A percentile compares a stretch with the other conserved stretches of the same genome.
Conservation (phyloP, 768 basidiomycete species). For the Suillus paluster region DNA sequence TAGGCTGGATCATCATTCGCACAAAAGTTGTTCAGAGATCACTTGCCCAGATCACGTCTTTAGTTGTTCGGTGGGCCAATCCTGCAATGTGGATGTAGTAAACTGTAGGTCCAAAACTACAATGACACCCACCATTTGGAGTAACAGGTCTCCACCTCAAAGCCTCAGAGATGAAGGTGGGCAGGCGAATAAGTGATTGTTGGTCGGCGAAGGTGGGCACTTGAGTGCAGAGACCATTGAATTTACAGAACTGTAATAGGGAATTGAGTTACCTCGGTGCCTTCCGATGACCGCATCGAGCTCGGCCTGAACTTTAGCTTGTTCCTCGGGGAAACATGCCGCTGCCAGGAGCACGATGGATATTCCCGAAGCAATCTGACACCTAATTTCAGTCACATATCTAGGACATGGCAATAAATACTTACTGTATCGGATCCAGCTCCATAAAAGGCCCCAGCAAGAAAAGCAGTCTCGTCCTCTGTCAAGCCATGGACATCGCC, state of each 20-base stretch:
- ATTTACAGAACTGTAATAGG: not conserved
- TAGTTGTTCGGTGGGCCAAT: constrained; percentile 61
- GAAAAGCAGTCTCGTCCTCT: constrained; percentile 56
- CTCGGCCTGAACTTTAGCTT: constrained; percentile 52
- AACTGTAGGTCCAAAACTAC: not conserved
- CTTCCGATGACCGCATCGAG: constrained; percentile 54
- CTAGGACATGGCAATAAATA: not conserved
- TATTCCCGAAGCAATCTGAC: constrained; percentile 52
- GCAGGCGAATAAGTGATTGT: constrained; percentile 37
- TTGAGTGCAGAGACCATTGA: constrained; percentile 11
- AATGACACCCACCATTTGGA: constrained; percentile 28
- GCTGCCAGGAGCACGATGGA: constrained; percentile 53
- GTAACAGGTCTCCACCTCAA: constrained; percentile 39
- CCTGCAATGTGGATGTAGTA: constrained; percentile 30
- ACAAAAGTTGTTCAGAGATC: not conserved
- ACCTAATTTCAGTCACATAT: not conserved
- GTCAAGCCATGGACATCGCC: constrained; percentile 51
- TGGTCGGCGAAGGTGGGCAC: constrained; percentile 43
- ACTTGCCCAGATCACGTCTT: constrained; percentile 61
- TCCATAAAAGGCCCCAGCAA: constrained; percentile 63
- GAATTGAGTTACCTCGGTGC: constrained; percentile 20
- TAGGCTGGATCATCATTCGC: not conserved
- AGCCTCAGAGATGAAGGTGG: constrained; percentile 40
- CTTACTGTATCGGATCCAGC: constrained; percentile 58
- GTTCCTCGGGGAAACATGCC: constrained; percentile 52